Conservation (phyloP, 2,329 filamentous ascomycete species). For the Penicillium sp. region DNA sequence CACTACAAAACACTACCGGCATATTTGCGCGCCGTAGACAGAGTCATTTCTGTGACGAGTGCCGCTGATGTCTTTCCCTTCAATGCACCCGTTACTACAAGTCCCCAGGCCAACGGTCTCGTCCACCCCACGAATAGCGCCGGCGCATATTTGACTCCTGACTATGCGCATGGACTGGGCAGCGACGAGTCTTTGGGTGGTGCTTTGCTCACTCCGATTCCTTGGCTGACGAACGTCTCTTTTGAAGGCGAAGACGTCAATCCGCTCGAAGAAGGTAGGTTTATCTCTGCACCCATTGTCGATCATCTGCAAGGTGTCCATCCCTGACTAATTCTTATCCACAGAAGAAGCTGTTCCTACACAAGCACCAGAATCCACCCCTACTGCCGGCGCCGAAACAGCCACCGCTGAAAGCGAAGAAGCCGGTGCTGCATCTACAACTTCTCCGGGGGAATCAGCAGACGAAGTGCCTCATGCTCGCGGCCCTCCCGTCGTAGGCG, state of each 20-base stretch:
- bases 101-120: slow-evolving; percentile 52
- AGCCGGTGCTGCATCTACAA: slow-evolving; percentile 9
- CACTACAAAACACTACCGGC: slow-evolving; percentile 78
- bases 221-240: slow-evolving; percentile 61
- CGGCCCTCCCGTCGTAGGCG: slow-evolving; percentile 77
- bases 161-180: slow-evolving; percentile 50
- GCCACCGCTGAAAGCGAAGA: slow-evolving; percentile 17
- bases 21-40: slow-evolving; percentile 85
- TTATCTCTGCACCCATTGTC: no score
- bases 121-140: slow-evolving; percentile 27
- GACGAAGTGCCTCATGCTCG: slow-evolving; percentile 69
- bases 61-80: slow-evolving; percentile 75
- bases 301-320: not conserved
- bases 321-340: slow-evolving; percentile 1
- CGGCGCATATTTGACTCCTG: slow-evolving; percentile 31
- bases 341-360: slow-evolving; percentile 6
- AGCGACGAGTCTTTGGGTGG: slow-evolving; percentile 87
- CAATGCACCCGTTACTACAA: slow-evolving; percentile 32
- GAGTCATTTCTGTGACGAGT: slow-evolving; percentile 84
- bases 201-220: slow-evolving; percentile 85
- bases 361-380: slow-evolving; percentile 7
- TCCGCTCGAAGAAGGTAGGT: slow-evolving; percentile 20
- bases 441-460: slow-evolving; percentile 45
- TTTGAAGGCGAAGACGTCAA: slow-evolving; percentile 23
- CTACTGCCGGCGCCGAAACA: not conserved